These are phyloP conservation scores for Botryotinia narcissicola DNA, from an alignment of 2,329 filamentous ascomycete genomes.

Conservation along the genomic window DNA sequence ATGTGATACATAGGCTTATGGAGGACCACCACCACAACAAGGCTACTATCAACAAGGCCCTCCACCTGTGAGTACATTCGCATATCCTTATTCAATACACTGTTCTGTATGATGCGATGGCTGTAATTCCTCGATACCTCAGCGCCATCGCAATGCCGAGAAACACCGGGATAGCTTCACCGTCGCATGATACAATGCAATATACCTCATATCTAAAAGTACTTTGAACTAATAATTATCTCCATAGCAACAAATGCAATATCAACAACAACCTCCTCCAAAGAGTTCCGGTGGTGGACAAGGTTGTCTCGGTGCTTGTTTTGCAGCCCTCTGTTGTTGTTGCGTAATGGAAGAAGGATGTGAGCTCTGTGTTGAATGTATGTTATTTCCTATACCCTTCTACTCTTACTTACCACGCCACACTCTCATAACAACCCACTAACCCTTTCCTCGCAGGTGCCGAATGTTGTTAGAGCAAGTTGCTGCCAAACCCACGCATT, in stretches of 20 bases:
- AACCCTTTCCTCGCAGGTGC: slow-evolving; percentile 2
- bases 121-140: background rate
- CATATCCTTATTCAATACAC: background rate
- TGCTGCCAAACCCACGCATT: background rate
- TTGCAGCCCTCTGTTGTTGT: slow-evolving; percentile 51
- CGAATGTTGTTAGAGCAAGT: slow-evolving; percentile 16
- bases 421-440: background rate
- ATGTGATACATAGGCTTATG: slow-evolving; percentile 17
- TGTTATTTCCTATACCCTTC: slow-evolving; percentile 24
- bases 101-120: background rate
- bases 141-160: background rate
- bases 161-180: background rate
- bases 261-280: slow-evolving; percentile 44
- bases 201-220: background rate
- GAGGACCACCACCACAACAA: slow-evolving; percentile 28
- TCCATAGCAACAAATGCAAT: slow-evolving; percentile 44
- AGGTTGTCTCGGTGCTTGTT: slow-evolving; percentile 47
- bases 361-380: slow-evolving; percentile 50
- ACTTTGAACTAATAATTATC: slow-evolving; percentile 26
- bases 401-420: background rate
- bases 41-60: slow-evolving; percentile 26
- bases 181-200: background rate
- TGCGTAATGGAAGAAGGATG: slow-evolving; percentile 51
- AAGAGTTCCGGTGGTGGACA: slow-evolving; percentile 41
- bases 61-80: slow-evolving; percentile 12